These are phyloP conservation scores for Fusarium protoensiforme DNA, from an alignment of 2,329 filamentous ascomycete genomes.

Conservation along the genomic window DNA sequence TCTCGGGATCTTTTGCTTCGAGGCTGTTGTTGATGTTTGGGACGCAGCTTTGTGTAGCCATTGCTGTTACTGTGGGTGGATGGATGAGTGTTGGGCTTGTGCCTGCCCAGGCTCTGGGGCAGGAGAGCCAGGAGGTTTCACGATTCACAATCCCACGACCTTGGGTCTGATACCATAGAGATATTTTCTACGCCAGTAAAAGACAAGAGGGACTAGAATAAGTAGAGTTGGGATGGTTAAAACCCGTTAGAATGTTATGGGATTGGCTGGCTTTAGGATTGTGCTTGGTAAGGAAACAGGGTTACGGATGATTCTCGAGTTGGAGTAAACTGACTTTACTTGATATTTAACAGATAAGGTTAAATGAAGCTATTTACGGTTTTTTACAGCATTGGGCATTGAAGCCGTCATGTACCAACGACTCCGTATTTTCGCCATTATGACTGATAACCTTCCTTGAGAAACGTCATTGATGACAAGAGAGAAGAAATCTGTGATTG, in stretches of 20 bases:
- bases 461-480: neutral
- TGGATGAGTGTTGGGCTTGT: slow-evolving; percentile 8
- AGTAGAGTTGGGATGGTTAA: too few relatives aligned
- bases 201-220: neutral
- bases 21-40: neutral
- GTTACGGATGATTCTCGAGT: neutral
- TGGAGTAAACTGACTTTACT: neutral
- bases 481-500: neutral
- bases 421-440: neutral
- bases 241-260: neutral
- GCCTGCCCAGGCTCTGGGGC: neutral
- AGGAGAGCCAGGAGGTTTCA: neutral
- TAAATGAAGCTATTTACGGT: too few relatives aligned
- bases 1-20: neutral
- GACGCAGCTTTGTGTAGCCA: neutral
- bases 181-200: neutral
- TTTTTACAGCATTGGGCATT: neutral
- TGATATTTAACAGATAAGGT: neutral
- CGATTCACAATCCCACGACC: neutral
- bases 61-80: slow-evolving; percentile 7
- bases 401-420: neutral
- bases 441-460: neutral
- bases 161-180: neutral
- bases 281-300: neutral
- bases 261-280: neutral